Percentiles rank a stretch among this genome's conserved stretches.
phyloP scores from a whole-genome alignment of 2,329 filamentous ascomycete species.

The Aspergillus pseudoglaucus region DNA sequence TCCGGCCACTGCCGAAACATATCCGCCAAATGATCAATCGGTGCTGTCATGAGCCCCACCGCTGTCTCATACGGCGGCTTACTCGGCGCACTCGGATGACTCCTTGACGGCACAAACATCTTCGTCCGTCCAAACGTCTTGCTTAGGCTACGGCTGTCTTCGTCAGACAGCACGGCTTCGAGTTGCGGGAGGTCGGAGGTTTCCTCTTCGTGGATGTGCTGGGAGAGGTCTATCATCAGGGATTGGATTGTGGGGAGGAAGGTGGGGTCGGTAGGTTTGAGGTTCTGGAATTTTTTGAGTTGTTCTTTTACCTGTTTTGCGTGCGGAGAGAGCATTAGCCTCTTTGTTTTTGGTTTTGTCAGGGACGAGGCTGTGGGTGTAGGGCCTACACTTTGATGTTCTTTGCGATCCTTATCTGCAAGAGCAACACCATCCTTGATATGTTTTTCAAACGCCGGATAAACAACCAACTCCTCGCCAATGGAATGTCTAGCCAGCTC shows the following conservation, averaged over 20 bases:
- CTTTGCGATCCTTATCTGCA: background rate
- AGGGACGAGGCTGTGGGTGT: too few relatives aligned
- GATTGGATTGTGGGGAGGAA: slow-evolving; percentile 41
- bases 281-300: slow-evolving; percentile 45
- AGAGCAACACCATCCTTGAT: background rate
- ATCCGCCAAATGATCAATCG: slow-evolving; percentile 52
- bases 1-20: slow-evolving; percentile 50
- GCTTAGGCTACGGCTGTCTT: slow-evolving; percentile 34
- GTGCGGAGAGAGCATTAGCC: background rate
- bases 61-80: slow-evolving; percentile 53
- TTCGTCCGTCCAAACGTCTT: slow-evolving; percentile 48
- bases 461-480: slow-evolving; percentile 1
- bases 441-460: slow-evolving; percentile 2
- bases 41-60: slow-evolving; percentile 49
- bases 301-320: slow-evolving; percentile 43
- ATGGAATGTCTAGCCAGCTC: background rate
- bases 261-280: slow-evolving; percentile 33
- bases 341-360: too few relatives aligned
- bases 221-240: slow-evolving; percentile 37
- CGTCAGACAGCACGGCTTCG: slow-evolving; percentile 35
- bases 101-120: slow-evolving; percentile 47
- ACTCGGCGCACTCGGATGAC: slow-evolving; percentile 46
- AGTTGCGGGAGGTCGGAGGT: slow-evolving; percentile 43
- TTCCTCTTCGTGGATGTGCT: slow-evolving; percentile 50
- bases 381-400: background rate